Conservation (phyloP, 139 green algal genomes). For the Penium margaritaceum region DNA sequence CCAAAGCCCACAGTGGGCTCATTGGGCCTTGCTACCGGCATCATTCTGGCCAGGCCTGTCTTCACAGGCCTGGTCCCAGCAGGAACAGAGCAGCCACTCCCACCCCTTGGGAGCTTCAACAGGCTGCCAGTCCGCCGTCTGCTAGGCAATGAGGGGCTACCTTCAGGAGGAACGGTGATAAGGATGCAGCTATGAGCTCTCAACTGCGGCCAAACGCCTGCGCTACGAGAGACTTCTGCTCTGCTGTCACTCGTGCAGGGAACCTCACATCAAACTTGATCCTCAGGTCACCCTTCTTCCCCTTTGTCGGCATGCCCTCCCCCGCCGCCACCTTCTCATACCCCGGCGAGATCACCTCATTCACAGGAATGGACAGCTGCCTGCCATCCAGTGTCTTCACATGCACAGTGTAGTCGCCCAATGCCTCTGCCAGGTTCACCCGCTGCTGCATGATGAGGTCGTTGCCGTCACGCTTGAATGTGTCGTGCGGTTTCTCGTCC, state of each 20-base stretch:
- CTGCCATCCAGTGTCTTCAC: constrained; percentile 47
- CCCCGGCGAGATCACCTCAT: constrained; percentile 45
- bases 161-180: no score
- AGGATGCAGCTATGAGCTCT: no score
- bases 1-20: no score
- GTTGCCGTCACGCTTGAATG: constrained; percentile 73
- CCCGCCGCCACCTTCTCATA: constrained; percentile 45
- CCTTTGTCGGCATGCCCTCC: constrained; percentile 52
- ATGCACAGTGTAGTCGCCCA: constrained; percentile 25
- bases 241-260: constrained; percentile 19
- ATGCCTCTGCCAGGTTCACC: constrained; percentile 23
- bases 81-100: no score
- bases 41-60: no score
- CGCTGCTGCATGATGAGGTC: constrained; percentile 66
- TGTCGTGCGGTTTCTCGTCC: constrained; percentile 78
- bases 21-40: no score
- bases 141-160: no score
- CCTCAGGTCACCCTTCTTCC: constrained; percentile 43
- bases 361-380: constrained; percentile 30
- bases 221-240: constrained; percentile 40
- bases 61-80: no score
- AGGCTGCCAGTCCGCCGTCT: no score
- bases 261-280: constrained; percentile 52
- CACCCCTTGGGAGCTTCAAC: no score
- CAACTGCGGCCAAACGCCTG: constrained; percentile 14